These are phyloP conservation scores for Rhodomyrtus psidioides DNA, from an alignment of 441 rosid species.

Conservation along the genomic window DNA sequence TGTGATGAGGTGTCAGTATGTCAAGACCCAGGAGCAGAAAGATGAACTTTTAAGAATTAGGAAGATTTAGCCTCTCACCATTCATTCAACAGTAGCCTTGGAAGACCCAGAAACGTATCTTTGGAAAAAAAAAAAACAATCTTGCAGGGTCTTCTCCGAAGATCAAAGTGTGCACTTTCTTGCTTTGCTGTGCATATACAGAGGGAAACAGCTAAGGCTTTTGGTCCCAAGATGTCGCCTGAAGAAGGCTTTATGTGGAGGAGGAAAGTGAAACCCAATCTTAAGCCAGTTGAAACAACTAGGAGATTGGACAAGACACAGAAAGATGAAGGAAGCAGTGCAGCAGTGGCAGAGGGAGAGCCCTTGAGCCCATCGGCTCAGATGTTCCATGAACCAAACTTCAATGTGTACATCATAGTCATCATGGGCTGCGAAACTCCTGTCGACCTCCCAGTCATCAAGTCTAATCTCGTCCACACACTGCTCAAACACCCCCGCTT, in stretches of 20 bases:
- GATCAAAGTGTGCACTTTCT: not conserved
- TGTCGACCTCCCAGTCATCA: slow-evolving; percentile 16
- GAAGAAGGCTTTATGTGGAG: not conserved
- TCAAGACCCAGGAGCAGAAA: not conserved
- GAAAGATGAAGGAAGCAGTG: not conserved
- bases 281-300: not conserved
- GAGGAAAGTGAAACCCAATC: not conserved
- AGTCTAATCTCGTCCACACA: slow-evolving; percentile 8
- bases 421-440: slow-evolving; percentile 21
- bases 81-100: not conserved
- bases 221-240: not conserved
- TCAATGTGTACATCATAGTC: slow-evolving; percentile 23
- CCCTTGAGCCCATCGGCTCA: slow-evolving; percentile 33
- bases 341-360: not conserved
- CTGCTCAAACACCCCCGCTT: slow-evolving; percentile 38
- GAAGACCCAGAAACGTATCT: not conserved
- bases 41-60: not conserved
- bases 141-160: not conserved
- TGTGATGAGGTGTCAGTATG: not conserved
- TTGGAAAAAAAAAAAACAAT: not conserved
- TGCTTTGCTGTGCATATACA: not conserved
- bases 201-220: not conserved
- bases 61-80: not conserved
- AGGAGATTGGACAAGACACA: not conserved
- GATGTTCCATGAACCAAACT: slow-evolving; percentile 33